Conservation (phyloP, 257 asterid species). For the Rehmannia glutinosa region DNA sequence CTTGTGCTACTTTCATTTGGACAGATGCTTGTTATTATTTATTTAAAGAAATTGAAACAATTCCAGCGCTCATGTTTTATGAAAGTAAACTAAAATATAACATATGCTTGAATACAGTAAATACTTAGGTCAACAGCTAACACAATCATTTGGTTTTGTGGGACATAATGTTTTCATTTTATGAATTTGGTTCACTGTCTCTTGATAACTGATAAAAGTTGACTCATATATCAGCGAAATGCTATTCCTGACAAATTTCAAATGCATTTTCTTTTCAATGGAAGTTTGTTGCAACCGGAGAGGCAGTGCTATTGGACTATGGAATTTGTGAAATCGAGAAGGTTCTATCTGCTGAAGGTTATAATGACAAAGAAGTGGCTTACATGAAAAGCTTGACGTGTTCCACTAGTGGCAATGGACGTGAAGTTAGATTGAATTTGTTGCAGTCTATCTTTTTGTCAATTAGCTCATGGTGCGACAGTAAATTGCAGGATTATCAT, state of each 20-base stretch:
- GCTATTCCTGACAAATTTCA: slow-evolving; percentile 21
- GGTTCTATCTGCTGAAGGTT: slow-evolving; percentile 45
- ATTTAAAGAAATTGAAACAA: background rate
- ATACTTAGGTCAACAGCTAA: background rate
- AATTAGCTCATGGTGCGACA: slow-evolving; percentile 82
- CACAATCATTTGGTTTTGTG: slow-evolving; percentile 5
- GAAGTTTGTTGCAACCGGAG: slow-evolving; percentile 80
- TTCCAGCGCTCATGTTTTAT: background rate
- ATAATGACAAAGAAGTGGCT: slow-evolving; percentile 50
- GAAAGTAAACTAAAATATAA: background rate
- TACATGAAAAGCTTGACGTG: slow-evolving; percentile 67
- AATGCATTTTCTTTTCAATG: slow-evolving; percentile 30
- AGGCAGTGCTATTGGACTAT: slow-evolving; percentile 55
- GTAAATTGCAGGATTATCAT: slow-evolving; percentile 82
- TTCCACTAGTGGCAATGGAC: slow-evolving; percentile 32
- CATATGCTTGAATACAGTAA: background rate
- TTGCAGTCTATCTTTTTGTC: slow-evolving; percentile 63
- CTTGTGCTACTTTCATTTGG: slow-evolving; percentile 4
- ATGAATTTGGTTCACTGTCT: background rate
- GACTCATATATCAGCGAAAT: slow-evolving; percentile 12
- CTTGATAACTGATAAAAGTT: slow-evolving; percentile 1
- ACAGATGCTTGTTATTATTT: background rate
- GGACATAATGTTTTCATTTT: background rate
- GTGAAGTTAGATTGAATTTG: slow-evolving; percentile 48
- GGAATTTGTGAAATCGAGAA: slow-evolving; percentile 62